phyloP scores from a whole-genome alignment of 352 stramenopile genomes.

The Chrysophaeum taylorii region DNA sequence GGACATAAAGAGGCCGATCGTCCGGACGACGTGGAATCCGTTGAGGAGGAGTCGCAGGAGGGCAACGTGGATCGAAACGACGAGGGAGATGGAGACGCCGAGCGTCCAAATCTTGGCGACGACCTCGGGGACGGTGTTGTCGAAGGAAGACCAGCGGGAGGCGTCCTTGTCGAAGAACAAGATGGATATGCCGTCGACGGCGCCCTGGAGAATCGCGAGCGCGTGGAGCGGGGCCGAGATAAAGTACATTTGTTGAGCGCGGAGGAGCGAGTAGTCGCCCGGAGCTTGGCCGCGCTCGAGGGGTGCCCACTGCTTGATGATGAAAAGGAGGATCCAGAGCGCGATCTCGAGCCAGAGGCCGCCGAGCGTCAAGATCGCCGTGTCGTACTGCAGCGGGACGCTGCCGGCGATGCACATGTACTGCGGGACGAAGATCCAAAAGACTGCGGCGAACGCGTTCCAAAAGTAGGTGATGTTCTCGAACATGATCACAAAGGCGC shows the following conservation, averaged over 20 bases:
- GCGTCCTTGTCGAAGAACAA: background rate
- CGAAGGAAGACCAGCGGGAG: background rate
- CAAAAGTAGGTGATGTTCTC: slow-evolving; percentile 13
- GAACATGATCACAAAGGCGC: slow-evolving; percentile 6
- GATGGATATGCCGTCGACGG: background rate
- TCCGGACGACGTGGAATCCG: background rate
- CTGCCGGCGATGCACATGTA: background rate
- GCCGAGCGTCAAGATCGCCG: background rate
- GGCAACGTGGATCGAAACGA: background rate
- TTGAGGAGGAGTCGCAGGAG: no score
- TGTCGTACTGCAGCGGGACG: background rate
- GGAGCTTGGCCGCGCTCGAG: background rate
- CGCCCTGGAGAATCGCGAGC: background rate
- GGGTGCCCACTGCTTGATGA: slow-evolving; percentile 1
- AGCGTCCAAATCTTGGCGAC: background rate
- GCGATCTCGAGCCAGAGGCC: background rate
- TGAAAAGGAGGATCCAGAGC: background rate
- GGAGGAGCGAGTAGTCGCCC: background rate
- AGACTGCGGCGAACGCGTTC: background rate
- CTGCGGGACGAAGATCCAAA: background rate
- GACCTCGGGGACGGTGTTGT: background rate
- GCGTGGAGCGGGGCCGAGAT: slow-evolving; percentile 3
- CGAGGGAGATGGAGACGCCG: background rate
- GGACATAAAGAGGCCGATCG: background rate
- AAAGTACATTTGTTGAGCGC: slow-evolving; percentile 7